These are phyloP conservation scores for Ascoidea tarda DNA, from an alignment of 805 yeast genomes.

Conservation along the genomic window DNA sequence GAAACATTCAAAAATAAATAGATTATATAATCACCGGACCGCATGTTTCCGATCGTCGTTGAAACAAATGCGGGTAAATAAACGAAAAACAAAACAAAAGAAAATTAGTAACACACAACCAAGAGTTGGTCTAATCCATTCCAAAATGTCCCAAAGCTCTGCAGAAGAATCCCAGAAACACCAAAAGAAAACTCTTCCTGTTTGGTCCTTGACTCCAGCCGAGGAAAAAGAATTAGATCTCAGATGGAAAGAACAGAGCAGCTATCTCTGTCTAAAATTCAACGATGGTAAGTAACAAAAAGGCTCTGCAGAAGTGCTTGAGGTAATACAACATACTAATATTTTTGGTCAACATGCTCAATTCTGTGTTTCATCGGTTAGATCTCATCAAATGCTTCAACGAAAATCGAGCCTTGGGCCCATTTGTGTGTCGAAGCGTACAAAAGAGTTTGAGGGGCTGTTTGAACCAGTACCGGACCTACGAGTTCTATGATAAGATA, in stretches of 20 bases:
- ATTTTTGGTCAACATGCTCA: too few species aligned
- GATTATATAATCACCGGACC: too few species aligned
- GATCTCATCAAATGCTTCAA: constrained; percentile 57
- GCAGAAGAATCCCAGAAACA: background rate
- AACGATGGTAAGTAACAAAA: too few species aligned
- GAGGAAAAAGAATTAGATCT: constrained; percentile 64
- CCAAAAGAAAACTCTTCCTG: constrained; percentile 31
- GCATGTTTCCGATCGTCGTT: too few species aligned
- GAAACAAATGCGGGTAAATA: too few species aligned
- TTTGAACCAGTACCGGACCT: constrained; percentile 42
- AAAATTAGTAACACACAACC: too few species aligned
- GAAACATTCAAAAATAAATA: too few species aligned
- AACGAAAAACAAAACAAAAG: too few species aligned
- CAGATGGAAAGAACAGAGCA: constrained; percentile 50
- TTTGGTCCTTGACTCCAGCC: constrained; percentile 64
- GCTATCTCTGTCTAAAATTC: too few species aligned
- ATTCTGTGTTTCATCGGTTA: constrained; percentile 4
- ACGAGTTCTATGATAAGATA: constrained; percentile 54
- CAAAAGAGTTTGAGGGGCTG: constrained; percentile 50
- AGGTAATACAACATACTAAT: too few species aligned
- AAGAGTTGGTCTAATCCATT: too few species aligned
- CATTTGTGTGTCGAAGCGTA: constrained; percentile 49
- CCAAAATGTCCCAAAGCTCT: background rate
- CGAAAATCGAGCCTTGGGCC: constrained; percentile 45
- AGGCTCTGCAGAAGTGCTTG: too few species aligned